Evolutionary conservation across 2,329 filamentous ascomycete species (phyloP), one percentile per base, ranked within the genome.

Genomic region (Aspergillus candidus): DNA sequence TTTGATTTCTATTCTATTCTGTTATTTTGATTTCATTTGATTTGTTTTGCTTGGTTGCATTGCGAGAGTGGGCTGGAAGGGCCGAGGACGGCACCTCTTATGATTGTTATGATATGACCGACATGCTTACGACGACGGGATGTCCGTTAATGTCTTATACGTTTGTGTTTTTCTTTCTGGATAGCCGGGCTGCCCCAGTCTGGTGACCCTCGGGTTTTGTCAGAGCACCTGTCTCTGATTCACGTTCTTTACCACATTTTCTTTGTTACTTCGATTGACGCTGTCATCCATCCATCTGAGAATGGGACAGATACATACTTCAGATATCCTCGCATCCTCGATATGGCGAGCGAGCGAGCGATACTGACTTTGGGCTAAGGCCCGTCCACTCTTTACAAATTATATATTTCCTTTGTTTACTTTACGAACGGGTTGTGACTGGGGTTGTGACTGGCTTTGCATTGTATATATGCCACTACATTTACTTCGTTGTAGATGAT

Each of bases 31-130:
- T 43, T 39, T 17, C n/a, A 31, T 42, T 43, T 11, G 10, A 13
- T 43, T 43, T 40, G 31, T 32, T 38, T 44, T 39, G 44, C 46
- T 46, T 17, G 43, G 44, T 51, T 55, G 51, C 51, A 54, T 55
- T 32, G 22, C 35, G 51, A 43, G 41, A 44, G 50, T 48, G 47
- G 36, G 43, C 38, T 31, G 40, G 38, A 38, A 34, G 45, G 44
- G 41, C 49, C 40, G 41, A 44, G 41, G 46, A 45, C 42, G 53
- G 53, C 44, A 45, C 39, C 50, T 49, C 40, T 51, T 48, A 55
- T 46, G 52, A 55, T 50, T 51, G 42, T 55, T 50, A 54, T 49
- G 53, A 54, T 54, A 55, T 39, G 53, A 55, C 48, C 50, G 44
- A 39, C 37, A 50, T 50, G 53, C 54, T 51, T 51, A 54, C 46